Percentiles rank a stretch among this genome's conserved stretches.
phyloP scores from a whole-genome alignment of 495 filamentous ascomycete species.

The Aspergillus nidulans region DNA sequence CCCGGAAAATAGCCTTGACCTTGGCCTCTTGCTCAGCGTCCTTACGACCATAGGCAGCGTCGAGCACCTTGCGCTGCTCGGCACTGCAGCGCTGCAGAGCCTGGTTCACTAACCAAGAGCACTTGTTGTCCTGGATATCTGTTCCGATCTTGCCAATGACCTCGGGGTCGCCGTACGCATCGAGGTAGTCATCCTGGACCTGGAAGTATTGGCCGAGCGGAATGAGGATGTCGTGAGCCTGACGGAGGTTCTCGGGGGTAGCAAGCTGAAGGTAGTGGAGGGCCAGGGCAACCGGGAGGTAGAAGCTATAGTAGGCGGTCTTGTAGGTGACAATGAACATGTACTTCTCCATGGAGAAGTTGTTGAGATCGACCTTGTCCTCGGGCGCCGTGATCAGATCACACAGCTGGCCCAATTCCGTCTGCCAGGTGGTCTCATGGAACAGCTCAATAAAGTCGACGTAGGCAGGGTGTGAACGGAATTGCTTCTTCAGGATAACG shows the following conservation, averaged over 20 bases:
- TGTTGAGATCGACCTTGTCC: conserved; percentile 78
- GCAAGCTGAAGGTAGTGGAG: conserved; percentile 77
- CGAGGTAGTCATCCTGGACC: conserved; percentile 96
- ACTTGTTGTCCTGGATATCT: conserved; percentile 99
- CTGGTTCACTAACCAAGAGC: conserved; percentile 95
- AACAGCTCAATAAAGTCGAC: conserved; percentile 90
- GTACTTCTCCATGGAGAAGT: conserved; percentile 94
- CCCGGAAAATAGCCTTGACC: conserved; percentile 83
- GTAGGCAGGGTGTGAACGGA: conserved; percentile 79
- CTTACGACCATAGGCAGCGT: conserved; percentile 88
- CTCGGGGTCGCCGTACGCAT: conserved; percentile 88
- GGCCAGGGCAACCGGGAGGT: conserved; percentile 92
- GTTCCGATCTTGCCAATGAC: conserved; percentile 99
- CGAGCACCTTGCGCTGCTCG: conserved; percentile 74
- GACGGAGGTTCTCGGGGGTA: conserved; percentile 76
- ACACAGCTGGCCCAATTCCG: conserved; percentile 89
- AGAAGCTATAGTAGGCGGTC: conserved; percentile 98
- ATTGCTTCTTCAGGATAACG: conserved; percentile 85
- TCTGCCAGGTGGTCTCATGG: conserved; percentile 89
- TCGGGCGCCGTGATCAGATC: conserved; percentile 95
- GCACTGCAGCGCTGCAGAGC: conserved; percentile 71
- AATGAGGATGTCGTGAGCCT: conserved; percentile 86
- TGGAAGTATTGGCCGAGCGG: conserved; percentile 99
- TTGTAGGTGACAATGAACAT: conserved; percentile 99
- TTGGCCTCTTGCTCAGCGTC: conserved; percentile 70